These are phyloP conservation scores for Fragaria nilgerrensis DNA, from an alignment of 306 rosid species.

Conservation along the genomic window DNA sequence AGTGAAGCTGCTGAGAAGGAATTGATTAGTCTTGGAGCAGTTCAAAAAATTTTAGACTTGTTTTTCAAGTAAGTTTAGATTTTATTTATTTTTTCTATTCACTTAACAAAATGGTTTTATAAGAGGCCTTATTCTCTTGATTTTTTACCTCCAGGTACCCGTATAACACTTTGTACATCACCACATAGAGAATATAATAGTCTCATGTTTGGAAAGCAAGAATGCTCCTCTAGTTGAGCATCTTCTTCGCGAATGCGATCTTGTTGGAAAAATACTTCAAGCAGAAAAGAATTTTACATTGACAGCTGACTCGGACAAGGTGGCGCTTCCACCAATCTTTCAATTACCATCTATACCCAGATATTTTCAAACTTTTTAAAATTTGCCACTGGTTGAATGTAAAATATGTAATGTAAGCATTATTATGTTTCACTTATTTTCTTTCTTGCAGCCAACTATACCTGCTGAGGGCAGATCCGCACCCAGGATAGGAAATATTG, in stretches of 20 bases:
- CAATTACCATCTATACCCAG: conserved; percentile 11
- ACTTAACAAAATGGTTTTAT: conserved; percentile 20
- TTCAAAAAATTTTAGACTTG: conserved; percentile 73
- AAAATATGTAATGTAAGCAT: conserved; percentile 12
- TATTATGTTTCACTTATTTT: conserved; percentile 20
- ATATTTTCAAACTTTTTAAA: not conserved
- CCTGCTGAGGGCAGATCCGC: conserved; percentile 66
- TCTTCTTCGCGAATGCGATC: conserved; percentile 71
- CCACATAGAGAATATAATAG: conserved; percentile 73
- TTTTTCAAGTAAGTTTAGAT: conserved; percentile 74
- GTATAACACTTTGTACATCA: conserved; percentile 91
- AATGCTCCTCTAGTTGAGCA: conserved; percentile 69
- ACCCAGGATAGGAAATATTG: conserved; percentile 87
- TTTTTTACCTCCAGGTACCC: conserved; percentile 69
- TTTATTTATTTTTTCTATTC: conserved; percentile 2
- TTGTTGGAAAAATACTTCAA: conserved; percentile 70
- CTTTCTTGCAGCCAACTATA: conserved; percentile 68
- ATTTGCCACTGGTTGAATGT: conserved; percentile 11
- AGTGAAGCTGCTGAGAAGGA: conserved; percentile 88
- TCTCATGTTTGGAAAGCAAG: conserved; percentile 89
- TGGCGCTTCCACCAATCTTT: conserved; percentile 12
- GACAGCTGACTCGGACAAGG: conserved; percentile 65
- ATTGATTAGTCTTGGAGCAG: conserved; percentile 79
- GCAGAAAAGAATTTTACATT: conserved; percentile 67
- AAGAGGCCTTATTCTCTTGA: conserved; percentile 26